A percentile compares a stretch with the other conserved stretches of the same genome.
Evolutionary conservation across 2,329 filamentous ascomycete species (phyloP).

Genomic region (Sclerotinia borealis): DNA sequence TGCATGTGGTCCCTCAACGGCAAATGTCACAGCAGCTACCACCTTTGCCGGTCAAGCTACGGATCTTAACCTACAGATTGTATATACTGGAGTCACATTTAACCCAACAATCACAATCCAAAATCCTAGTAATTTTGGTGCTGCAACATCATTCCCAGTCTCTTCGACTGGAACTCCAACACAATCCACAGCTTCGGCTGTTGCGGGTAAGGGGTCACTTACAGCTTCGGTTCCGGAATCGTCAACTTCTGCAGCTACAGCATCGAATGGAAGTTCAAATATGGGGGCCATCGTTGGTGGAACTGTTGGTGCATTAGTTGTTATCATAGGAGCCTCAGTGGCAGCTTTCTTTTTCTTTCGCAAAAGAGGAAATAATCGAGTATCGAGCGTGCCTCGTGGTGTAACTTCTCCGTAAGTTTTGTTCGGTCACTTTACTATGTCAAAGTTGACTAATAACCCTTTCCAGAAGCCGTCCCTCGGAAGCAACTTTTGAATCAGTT

Average conservation of each 20-base stretch:
- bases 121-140: slow-evolving; percentile 6
- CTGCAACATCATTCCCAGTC: slow-evolving; percentile 9
- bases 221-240: background rate
- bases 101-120: slow-evolving; percentile 11
- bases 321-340: background rate
- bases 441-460: background rate
- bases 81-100: slow-evolving; percentile 27
- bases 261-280: background rate
- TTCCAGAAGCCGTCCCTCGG: background rate
- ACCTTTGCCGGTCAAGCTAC: slow-evolving; percentile 26
- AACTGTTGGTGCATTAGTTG: background rate
- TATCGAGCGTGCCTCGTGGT: background rate
- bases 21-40: slow-evolving; percentile 23
- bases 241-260: background rate
- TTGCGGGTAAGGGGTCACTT: slow-evolving; percentile 2
- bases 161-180: background rate
- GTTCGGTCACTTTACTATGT: background rate
- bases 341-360: background rate
- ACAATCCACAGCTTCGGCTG: slow-evolving; percentile 4
- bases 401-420: background rate
- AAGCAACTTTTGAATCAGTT: background rate
- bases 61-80: slow-evolving; percentile 25
- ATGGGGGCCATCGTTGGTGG: slow-evolving; percentile 2
- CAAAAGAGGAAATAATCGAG: background rate
- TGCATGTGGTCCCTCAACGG: slow-evolving; percentile 25